A percentile compares a stretch with the other conserved stretches of the same genome.
These are phyloP conservation scores for Fraxinus sp. DNA, from an alignment of 305 asterid species.

Conservation along the genomic window DNA sequence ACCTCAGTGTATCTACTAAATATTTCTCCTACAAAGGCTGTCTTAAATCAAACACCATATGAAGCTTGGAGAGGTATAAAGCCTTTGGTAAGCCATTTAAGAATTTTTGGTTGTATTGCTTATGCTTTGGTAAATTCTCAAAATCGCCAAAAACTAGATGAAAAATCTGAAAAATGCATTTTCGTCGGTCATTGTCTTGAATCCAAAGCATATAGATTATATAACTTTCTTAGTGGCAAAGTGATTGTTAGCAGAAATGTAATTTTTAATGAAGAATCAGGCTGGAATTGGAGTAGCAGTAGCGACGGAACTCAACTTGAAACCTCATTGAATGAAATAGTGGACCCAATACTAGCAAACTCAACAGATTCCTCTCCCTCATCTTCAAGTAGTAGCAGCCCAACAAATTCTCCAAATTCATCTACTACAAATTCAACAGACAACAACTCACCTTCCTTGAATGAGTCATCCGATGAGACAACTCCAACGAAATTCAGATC, in stretches of 20 bases:
- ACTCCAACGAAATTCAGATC: no score
- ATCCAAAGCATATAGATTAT: conserved; percentile 5
- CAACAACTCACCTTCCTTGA: no score
- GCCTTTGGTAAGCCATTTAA: not conserved
- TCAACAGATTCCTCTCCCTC: no score
- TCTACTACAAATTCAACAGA: not conserved
- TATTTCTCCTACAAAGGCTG: not conserved
- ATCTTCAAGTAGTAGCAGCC: no score
- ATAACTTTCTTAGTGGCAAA: no score
- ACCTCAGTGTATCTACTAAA: not conserved
- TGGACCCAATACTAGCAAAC: not conserved
- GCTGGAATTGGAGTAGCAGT: not conserved
- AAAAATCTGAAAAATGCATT: not conserved
- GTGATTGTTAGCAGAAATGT: not conserved
- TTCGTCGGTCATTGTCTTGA: not conserved
- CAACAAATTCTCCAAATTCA: no score
- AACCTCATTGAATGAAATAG: not conserved
- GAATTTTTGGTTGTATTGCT: not conserved
- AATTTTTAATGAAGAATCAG: not conserved
- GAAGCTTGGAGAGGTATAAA: not conserved
- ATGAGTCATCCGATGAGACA: no score
- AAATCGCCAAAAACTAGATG: not conserved
- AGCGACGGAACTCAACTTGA: not conserved
- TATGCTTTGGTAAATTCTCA: conserved; percentile 14
- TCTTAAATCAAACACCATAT: not conserved